These are phyloP conservation scores for Arabidopsis arenosa DNA, from an alignment of 345 rosid species.

Conservation along the genomic window DNA sequence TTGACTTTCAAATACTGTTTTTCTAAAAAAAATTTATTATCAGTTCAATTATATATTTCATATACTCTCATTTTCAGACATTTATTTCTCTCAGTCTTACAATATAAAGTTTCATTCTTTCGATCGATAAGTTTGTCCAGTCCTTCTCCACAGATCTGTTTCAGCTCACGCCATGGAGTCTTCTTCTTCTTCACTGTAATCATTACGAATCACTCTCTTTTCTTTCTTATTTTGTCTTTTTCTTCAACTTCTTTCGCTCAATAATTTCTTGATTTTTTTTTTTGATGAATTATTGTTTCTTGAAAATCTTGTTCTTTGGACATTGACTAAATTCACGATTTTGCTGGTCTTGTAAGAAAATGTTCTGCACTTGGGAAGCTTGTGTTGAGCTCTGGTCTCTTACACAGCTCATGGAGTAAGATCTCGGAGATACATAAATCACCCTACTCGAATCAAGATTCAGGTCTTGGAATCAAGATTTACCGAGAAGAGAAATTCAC, in stretches of 20 bases:
- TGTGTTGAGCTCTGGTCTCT: conserved; percentile 54
- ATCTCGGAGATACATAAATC: conserved; percentile 40
- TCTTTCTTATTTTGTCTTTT: background rate
- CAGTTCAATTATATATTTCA: too few species aligned
- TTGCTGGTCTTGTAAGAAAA: conserved; percentile 48
- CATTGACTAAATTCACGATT: background rate
- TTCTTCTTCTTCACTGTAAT: conserved; percentile 36
- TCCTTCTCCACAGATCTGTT: conserved; percentile 19
- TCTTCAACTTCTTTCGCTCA: background rate
- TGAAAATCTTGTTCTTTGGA: too few species aligned
- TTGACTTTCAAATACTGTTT: background rate
- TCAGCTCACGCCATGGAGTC: conserved; percentile 29
- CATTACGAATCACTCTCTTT: background rate
- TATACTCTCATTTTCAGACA: background rate
- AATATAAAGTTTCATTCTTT: background rate
- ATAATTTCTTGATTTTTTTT: background rate
- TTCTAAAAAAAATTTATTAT: background rate
- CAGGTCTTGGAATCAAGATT: conserved; percentile 23
- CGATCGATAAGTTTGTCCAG: background rate
- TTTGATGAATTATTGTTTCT: too few species aligned
- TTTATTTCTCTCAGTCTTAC: background rate
- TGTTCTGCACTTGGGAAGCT: conserved; percentile 56
- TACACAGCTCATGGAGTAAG: conserved; percentile 49
- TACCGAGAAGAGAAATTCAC: conserved; percentile 17
- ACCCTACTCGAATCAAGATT: conserved; percentile 15